These are phyloP conservation scores for Phycomyces nitens DNA, from an alignment of 192 early-diverging fungal genomes.

Conservation along the genomic window DNA sequence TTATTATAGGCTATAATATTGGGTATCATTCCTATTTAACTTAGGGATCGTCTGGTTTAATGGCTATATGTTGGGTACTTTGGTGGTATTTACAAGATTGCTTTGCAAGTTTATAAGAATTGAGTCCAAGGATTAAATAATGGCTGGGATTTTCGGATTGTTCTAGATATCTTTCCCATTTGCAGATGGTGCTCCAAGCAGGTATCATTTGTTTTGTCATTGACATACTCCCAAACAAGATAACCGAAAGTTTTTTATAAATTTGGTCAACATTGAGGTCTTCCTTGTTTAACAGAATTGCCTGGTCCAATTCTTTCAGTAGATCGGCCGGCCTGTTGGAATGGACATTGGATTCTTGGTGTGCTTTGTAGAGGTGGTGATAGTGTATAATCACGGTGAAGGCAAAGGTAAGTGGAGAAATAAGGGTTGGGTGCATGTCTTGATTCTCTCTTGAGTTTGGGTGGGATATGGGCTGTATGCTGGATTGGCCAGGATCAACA, in stretches of 20 bases:
- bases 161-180: not conserved
- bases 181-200: not conserved
- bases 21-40: no score
- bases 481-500: no score
- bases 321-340: not conserved
- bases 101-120: not conserved
- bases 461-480: no score
- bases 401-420: no score
- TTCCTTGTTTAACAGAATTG: not conserved
- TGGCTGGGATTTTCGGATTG: not conserved
- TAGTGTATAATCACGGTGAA: no score
- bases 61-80: no score
- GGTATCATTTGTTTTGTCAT: not conserved
- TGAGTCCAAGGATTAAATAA: not conserved
- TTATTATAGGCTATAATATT: no score
- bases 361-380: no score
- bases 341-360: not conserved
- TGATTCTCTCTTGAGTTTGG: no score
- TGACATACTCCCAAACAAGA: not conserved
- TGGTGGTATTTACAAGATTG: no score
- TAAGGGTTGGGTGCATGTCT: no score
- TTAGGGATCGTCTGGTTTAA: no score
- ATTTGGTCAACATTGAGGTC: not conserved
- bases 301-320: not conserved
- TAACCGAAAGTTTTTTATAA: not conserved